Conservation (phyloP, 1,284 basidiomycete genomes). For the Phylloporus sp. region DNA sequence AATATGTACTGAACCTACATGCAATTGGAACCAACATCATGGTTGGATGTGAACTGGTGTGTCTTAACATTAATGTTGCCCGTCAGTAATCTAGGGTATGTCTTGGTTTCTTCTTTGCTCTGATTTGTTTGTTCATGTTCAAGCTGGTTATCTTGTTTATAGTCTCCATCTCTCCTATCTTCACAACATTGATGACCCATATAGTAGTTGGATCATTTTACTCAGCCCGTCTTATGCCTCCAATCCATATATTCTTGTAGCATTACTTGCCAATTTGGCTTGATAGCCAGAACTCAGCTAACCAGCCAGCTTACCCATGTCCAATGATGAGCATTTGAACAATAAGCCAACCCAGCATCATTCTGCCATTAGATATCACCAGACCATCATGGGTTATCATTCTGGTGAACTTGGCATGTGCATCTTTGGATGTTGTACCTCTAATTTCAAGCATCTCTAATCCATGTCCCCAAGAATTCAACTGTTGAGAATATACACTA, state of each 20-base stretch:
- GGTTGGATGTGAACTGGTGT: not conserved
- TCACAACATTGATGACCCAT: conserved; percentile 85
- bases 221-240: conserved; percentile 72
- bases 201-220: conserved; percentile 79
- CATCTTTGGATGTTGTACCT: conserved; percentile 58
- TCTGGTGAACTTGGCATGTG: conserved; percentile 71
- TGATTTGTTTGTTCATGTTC: not conserved
- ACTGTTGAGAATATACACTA: no score
- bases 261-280: conserved; percentile 76
- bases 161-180: conserved; percentile 84
- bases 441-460: no score
- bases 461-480: no score
- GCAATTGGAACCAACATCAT: conserved; percentile 42
- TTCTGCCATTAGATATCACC: conserved; percentile 77
- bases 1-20: conserved; percentile 56
- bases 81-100: conserved; percentile 64
- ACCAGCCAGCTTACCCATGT: conserved; percentile 68
- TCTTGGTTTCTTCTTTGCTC: conserved; percentile 5
- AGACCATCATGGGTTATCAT: conserved; percentile 80
- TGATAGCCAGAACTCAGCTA: conserved; percentile 84
- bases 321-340: conserved; percentile 63
- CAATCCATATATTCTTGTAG: conserved; percentile 82
- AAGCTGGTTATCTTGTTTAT: conserved; percentile 83
- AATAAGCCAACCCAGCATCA: conserved; percentile 14
- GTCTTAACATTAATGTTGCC: conserved; percentile 61